Percentiles rank a stretch among this genome's conserved stretches.
Evolutionary conservation across 2,329 filamentous ascomycete genomes (phyloP).

Genomic region (Aschersonia sp.): DNA sequence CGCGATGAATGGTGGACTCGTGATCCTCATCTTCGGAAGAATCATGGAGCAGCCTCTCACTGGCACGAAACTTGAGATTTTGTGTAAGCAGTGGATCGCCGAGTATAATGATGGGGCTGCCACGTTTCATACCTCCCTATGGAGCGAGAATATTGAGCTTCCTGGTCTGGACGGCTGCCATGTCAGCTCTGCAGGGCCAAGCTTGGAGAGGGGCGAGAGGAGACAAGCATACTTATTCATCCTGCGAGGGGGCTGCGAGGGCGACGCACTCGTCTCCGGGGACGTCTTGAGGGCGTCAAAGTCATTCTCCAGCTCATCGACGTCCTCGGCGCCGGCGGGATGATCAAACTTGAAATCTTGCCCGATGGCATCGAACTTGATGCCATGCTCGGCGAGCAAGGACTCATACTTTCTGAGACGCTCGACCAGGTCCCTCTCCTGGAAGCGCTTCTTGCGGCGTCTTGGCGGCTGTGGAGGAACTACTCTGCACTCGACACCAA

Average conservation of each 20-base stretch:
- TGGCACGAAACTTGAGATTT: conserved; percentile 30
- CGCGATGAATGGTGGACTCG: conserved; percentile 39
- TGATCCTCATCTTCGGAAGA: conserved; percentile 41
- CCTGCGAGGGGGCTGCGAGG: conserved; percentile 10
- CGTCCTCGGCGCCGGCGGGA: conserved; percentile 26
- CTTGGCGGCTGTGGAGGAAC: conserved; percentile 41
- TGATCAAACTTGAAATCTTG: conserved; percentile 22
- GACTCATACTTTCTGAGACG: conserved; percentile 55
- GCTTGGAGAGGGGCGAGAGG: background rate
- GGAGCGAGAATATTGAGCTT: conserved; percentile 31
- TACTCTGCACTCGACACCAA: conserved; percentile 45
- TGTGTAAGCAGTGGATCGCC: background rate
- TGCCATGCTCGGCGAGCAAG: conserved; percentile 48
- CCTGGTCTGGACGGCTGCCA: conserved; percentile 1
- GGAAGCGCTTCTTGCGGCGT: conserved; percentile 46
- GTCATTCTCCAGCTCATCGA: conserved; percentile 40
- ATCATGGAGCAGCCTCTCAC: conserved; percentile 31
- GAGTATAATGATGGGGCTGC: background rate
- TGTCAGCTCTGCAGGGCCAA: background rate
- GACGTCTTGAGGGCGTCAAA: conserved; percentile 40
- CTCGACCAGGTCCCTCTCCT: conserved; percentile 55
- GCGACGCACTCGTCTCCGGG: conserved; percentile 26
- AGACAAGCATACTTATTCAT: conserved; percentile 4
- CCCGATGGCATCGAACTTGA: conserved; percentile 54
- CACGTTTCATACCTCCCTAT: conserved; percentile 30